Evolutionary conservation across 306 rosid species (phyloP).

Genomic region (Fragaria nilgerrensis): DNA sequence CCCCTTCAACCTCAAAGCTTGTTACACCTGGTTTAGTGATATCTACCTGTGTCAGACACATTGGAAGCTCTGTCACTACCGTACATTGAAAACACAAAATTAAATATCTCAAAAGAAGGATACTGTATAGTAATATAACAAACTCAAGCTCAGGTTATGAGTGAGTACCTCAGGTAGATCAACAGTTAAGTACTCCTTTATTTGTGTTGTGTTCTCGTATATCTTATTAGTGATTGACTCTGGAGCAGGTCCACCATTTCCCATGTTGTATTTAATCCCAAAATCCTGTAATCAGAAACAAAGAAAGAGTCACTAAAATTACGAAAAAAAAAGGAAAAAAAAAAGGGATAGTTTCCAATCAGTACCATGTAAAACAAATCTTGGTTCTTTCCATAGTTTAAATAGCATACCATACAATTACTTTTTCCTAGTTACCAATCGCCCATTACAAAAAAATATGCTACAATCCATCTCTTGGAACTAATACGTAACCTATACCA

Average conservation of each 20-base stretch:
- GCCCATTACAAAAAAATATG: not conserved
- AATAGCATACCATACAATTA: not conserved
- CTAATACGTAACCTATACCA: not conserved
- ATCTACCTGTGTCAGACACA: conserved; percentile 70
- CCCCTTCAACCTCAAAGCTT: conserved; percentile 84
- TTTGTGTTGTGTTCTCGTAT: conserved; percentile 75
- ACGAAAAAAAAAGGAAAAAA: not conserved
- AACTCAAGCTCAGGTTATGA: conserved; percentile 17
- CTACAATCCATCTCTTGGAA: not conserved
- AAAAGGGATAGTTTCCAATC: not conserved
- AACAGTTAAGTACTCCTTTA: conserved; percentile 77
- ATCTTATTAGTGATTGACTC: conserved; percentile 90
- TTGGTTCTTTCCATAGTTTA: not conserved
- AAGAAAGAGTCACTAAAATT: not conserved
- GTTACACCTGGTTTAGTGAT: conserved; percentile 56
- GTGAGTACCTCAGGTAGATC: conserved; percentile 78
- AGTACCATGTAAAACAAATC: not conserved
- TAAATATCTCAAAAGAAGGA: not conserved
- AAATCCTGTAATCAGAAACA: conserved; percentile 76
- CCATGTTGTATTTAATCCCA: conserved; percentile 98
- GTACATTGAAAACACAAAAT: not conserved
- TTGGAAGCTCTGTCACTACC: conserved; percentile 20
- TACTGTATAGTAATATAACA: not conserved
- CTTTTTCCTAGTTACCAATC: not conserved
- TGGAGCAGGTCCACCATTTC: conserved; percentile 98